A percentile compares a stretch with the other conserved stretches of the same genome.
Conservation (phyloP, 768 basidiomycete genomes). For the Xerocomus spinulosus region DNA sequence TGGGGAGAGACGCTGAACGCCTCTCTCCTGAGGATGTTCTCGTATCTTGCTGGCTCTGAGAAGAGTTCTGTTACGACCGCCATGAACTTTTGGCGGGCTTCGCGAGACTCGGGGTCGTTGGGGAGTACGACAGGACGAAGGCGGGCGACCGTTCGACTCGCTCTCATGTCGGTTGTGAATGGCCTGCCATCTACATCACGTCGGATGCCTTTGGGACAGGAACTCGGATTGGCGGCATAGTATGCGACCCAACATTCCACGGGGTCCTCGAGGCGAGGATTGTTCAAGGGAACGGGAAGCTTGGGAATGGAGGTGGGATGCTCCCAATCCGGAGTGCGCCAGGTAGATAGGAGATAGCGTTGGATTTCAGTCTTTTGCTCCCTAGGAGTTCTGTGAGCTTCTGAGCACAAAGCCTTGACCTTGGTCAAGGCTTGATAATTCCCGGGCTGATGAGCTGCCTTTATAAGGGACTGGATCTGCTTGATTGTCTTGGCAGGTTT, state of each 20-base stretch:
- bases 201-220: conserved; percentile 47
- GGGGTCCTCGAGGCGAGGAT: conserved; percentile 45
- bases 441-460: conserved; percentile 39
- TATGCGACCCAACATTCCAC: conserved; percentile 45
- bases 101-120: conserved; percentile 30
- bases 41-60: conserved; percentile 38
- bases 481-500: conserved; percentile 36
- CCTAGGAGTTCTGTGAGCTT: conserved; percentile 41
- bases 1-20: conserved; percentile 34
- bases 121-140: conserved; percentile 38
- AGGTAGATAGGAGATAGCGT: conserved; percentile 38
- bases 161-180: conserved; percentile 39
- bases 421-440: conserved; percentile 38
- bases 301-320: conserved; percentile 19
- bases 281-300: conserved; percentile 29
- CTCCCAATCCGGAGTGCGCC: conserved; percentile 40
- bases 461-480: conserved; percentile 41
- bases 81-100: conserved; percentile 39
- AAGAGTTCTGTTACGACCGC: conserved; percentile 37
- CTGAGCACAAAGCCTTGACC: conserved; percentile 43
- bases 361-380: conserved; percentile 44
- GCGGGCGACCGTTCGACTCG: conserved; percentile 46
- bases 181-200: conserved; percentile 36
- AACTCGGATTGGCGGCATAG: conserved; percentile 39
- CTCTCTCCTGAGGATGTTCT: conserved; percentile 33